Conservation (phyloP, 1,284 basidiomycete species). For the Leccinum subrobustum region DNA sequence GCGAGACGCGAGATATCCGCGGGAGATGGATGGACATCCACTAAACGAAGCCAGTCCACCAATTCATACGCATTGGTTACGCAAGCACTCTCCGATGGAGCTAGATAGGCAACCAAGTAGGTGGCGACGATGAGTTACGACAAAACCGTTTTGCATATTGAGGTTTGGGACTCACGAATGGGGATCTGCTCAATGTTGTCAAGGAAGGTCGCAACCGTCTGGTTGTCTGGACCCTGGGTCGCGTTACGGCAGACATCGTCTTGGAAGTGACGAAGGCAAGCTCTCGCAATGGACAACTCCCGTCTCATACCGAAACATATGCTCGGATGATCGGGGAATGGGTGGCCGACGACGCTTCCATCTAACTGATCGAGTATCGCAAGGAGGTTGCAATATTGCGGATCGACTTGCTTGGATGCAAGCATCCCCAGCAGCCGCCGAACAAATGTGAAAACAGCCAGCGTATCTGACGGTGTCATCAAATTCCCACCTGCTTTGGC, state of each 20-base stretch:
- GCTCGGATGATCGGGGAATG: conserved; percentile 37
- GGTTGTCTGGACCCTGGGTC: conserved; percentile 7
- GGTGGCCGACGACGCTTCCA: conserved; percentile 22
- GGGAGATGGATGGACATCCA: conserved; percentile 35
- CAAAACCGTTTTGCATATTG: background rate
- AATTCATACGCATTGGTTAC: conserved; percentile 49
- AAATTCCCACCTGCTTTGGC: conserved; percentile 57
- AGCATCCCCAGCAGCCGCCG: conserved; percentile 61
- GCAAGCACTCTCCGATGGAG: conserved; percentile 33
- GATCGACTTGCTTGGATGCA: conserved; percentile 47
- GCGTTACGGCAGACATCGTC: conserved; percentile 7
- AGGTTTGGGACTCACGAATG: conserved; percentile 38
- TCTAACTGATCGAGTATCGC: conserved; percentile 41
- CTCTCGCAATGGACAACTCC: conserved; percentile 42
- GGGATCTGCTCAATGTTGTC: conserved; percentile 39
- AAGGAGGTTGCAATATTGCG: conserved; percentile 37
- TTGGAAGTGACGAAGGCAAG: conserved; percentile 33
- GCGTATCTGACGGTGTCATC: conserved; percentile 56
- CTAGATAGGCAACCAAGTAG: conserved; percentile 26
- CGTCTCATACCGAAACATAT: conserved; percentile 45
- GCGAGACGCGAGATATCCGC: conserved; percentile 43
- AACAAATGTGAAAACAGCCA: conserved; percentile 62
- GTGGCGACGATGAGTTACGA: background rate
- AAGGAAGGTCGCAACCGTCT: conserved; percentile 41
- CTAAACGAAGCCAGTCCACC: conserved; percentile 58